Conservation (phyloP, 2,329 filamentous ascomycete genomes). For the Neurospora sp. region DNA sequence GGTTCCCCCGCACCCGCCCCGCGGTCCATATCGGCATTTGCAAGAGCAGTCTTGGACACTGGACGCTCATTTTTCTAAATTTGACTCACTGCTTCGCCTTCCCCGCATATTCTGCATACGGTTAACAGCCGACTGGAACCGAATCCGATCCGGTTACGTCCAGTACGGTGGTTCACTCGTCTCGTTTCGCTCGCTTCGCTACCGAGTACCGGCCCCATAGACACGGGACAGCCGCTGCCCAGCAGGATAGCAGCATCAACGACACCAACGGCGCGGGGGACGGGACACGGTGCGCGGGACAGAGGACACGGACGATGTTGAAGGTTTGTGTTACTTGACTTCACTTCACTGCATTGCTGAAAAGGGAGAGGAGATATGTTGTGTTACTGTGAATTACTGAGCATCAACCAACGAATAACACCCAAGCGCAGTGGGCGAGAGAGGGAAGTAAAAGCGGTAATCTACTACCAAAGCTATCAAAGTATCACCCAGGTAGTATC, state of each 20-base stretch:
- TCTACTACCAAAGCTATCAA: too few species aligned
- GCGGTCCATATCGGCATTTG: neutral
- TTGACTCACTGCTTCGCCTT: neutral
- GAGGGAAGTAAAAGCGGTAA: too few species aligned
- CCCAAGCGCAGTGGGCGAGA: too few species aligned
- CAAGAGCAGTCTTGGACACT: neutral
- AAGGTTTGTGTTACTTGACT: neutral
- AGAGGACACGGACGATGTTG: neutral
- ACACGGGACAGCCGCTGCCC: neutral
- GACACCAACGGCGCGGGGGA: neutral
- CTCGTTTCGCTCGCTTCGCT: neutral
- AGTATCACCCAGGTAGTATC: too few species aligned
- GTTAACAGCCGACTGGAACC: neutral
- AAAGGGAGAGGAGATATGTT: neutral
- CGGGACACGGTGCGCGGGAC: neutral
- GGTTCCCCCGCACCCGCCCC: neutral
- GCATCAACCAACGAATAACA: too few species aligned
- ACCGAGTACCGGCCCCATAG: neutral
- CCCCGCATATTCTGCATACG: neutral
- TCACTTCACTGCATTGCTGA: neutral
- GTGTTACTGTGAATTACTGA: neutral
- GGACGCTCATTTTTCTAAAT: neutral
- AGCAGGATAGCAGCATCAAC: neutral
- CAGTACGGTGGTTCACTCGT: neutral
- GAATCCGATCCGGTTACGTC: neutral